These are phyloP conservation scores for Aspergillus leporis DNA, from an alignment of 495 filamentous ascomycete species.

Conservation along the genomic window DNA sequence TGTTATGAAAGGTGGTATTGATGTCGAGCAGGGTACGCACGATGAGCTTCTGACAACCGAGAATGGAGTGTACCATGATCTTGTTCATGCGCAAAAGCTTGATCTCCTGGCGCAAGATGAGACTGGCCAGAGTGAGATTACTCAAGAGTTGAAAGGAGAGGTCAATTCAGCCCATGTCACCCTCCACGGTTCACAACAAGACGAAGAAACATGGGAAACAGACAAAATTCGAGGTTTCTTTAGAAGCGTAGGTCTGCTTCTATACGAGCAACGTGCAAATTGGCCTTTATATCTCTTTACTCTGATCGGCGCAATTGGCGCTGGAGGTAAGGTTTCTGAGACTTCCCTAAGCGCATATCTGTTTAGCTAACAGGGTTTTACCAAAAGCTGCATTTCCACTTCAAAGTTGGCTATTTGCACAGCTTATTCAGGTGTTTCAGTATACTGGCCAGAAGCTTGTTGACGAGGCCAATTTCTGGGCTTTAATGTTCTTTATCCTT, in stretches of 20 bases:
- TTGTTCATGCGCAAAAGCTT: conserved; percentile 36
- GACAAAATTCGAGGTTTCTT: conserved; percentile 37
- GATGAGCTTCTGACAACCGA: conserved; percentile 34
- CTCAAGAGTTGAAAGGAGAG: conserved; percentile 39
- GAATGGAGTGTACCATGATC: conserved; percentile 45
- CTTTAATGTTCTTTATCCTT: conserved; percentile 64
- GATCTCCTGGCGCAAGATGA: conserved; percentile 16
- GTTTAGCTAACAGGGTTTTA: conserved; percentile 49
- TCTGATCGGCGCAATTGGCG: conserved; percentile 47
- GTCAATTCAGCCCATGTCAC: conserved; percentile 32
- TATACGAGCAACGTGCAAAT: conserved; percentile 47
- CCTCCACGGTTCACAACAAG: conserved; percentile 38
- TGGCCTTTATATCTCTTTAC: conserved; percentile 51
- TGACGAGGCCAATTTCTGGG: conserved; percentile 57
- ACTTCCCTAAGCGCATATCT: neutral
- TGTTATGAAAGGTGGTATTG: conserved; percentile 48
- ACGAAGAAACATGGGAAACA: conserved; percentile 34
- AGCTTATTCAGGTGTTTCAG: conserved; percentile 35
- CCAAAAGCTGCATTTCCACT: conserved; percentile 47
- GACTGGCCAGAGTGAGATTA: conserved; percentile 23
- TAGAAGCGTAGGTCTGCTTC: conserved; percentile 42
- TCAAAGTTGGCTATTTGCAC: conserved; percentile 40
- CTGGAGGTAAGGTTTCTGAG: conserved; percentile 43
- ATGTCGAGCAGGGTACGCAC: conserved; percentile 54
- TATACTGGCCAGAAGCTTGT: conserved; percentile 32